Evolutionary conservation across 371 early-diverging fungal genomes (phyloP), one percentile per base, ranked within the genome.

Genomic region (Nematocida sp.): DNA sequence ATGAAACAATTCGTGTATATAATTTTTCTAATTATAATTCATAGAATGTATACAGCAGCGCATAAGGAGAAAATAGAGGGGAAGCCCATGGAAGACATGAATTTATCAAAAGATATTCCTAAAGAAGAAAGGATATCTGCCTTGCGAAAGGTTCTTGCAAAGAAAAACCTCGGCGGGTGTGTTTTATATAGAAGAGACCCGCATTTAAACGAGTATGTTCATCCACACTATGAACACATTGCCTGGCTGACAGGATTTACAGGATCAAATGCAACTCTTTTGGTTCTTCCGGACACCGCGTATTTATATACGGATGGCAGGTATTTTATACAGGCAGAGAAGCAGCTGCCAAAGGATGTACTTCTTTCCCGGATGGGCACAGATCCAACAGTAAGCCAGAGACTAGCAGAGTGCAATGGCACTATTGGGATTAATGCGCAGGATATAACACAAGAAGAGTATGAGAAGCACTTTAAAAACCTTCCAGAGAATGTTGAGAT

Each of bases 301-400:
- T 91, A 91, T 9, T 88, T 96, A 62, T 95, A 94, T 88, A 98
- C 98, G 9, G 99, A 97, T 86, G 95, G 95, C 3, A 89, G 98
- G 60, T 98, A 97, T 90, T 97, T 93, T 88, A 86, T 97, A 73
- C 97, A 97, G 88, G 97, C 97, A 11, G 89, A 92, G 1, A 90
- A 94, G 84, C 92, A 97, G 87, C 88, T 97, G 66, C 93, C 55
- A 13, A 76, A 69, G 42, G 58, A 72, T 33, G 66, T 78, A 23
- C 60, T 62, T 47, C 70, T 86, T 5, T 66, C 60, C 42, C 71
- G 90, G 47, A 91, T 94, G 82, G 95, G 92, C 20, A 88, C 94
- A 71, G 95, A 95, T 44, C 33, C 56, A 15, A 44, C 70, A 27
- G 9, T 85, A 23, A 46, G 50, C 3, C 83, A 85, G 71, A 72